A percentile compares a stretch with the other conserved stretches of the same genome.
These are phyloP conservation scores for Oryza glumipatula DNA, from an alignment of 176 grass and related monocot species.

Conservation along the genomic window DNA sequence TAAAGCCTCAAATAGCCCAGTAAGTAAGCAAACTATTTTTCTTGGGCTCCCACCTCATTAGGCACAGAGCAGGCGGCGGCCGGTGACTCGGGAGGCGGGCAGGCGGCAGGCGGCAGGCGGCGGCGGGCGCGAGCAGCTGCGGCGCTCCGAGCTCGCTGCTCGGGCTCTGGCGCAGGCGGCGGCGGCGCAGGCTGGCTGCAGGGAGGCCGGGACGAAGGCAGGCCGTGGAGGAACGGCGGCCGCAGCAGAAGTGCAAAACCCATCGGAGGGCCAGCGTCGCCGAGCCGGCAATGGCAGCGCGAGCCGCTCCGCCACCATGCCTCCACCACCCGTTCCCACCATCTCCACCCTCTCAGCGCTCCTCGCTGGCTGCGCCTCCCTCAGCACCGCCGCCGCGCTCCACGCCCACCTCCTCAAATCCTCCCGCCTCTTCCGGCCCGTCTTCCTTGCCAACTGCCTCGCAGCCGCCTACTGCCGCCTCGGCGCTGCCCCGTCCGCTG, in stretches of 20 bases:
- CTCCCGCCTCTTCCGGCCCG: slow-evolving; percentile 47
- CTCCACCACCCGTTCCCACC: neutral
- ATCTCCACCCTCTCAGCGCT: slow-evolving; percentile 46
- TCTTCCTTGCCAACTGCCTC: slow-evolving; percentile 66
- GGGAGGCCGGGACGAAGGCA: no score
- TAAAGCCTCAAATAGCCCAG: no score
- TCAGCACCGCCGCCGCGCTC: slow-evolving; percentile 40
- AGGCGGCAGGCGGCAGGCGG: no score
- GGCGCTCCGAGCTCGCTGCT: no score
- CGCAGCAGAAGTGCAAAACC: neutral
- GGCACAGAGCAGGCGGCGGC: no score
- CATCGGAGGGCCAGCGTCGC: neutral
- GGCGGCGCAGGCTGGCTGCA: no score
- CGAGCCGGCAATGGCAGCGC: neutral
- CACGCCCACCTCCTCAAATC: slow-evolving; percentile 68
- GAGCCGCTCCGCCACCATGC: neutral
- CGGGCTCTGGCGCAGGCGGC: no score
- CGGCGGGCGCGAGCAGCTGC: no score
- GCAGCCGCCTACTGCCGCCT: slow-evolving; percentile 65
- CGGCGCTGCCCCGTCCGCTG: slow-evolving; percentile 32
- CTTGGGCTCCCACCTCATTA: no score
- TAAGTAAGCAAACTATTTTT: no score
- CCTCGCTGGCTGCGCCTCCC: slow-evolving; percentile 48
- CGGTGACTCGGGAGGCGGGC: no score
- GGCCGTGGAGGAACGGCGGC: neutral